Conservation (phyloP, 2,329 filamentous ascomycete species). For the Microdochium nivale region DNA sequence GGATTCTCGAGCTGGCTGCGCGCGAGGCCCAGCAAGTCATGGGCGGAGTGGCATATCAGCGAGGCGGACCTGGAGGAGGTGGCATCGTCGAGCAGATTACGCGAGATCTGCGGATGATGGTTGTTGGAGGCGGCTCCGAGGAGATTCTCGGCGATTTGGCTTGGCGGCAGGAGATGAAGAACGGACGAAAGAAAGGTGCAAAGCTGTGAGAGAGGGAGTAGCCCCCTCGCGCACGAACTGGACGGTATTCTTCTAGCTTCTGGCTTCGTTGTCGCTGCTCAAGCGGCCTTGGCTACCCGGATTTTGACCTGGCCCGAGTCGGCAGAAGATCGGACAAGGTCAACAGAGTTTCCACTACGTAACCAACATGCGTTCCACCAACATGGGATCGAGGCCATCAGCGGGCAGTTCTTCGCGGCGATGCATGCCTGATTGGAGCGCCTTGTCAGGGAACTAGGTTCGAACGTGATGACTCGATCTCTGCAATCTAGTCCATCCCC, state of each 20-base stretch:
- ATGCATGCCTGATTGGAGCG: background rate
- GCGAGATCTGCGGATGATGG: constrained; percentile 39
- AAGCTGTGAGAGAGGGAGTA: constrained; percentile 3
- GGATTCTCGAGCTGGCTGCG: constrained; percentile 35
- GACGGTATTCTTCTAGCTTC: background rate
- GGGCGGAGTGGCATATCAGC: constrained; percentile 37
- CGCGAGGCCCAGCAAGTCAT: constrained; percentile 41
- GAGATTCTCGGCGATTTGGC: constrained; percentile 39
- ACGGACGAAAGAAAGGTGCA: constrained; percentile 5
- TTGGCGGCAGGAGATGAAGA: constrained; percentile 30
- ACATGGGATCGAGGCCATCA: background rate
- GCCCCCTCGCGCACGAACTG: background rate
- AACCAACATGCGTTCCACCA: background rate
- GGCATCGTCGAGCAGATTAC: constrained; percentile 38
- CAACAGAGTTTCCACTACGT: background rate
- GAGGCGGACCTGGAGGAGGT: constrained; percentile 31
- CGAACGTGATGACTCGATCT: too few species aligned
- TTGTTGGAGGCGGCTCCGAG: constrained; percentile 40
- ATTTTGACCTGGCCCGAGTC: background rate
- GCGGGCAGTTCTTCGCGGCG: background rate
- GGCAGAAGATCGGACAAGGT: background rate
- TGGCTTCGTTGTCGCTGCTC: background rate
- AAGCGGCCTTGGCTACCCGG: background rate
- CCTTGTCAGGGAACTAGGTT: too few species aligned
- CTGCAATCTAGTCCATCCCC: too few species aligned